These are phyloP conservation scores for Kodamaea leandrae DNA, from an alignment of 805 yeast genomes.

Conservation along the genomic window DNA sequence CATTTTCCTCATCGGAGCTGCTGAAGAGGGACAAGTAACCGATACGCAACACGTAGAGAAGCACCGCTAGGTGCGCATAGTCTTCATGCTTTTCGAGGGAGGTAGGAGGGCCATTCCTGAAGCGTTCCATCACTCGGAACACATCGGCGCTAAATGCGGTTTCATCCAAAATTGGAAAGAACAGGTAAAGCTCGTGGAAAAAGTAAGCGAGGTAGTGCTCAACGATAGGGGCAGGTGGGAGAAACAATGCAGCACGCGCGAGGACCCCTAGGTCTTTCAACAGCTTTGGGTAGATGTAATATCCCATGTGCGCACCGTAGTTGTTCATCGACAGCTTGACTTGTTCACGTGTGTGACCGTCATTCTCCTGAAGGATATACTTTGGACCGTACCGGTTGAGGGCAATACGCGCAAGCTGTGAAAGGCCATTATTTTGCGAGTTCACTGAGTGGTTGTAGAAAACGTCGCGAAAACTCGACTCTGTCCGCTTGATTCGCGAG, in stretches of 20 bases:
- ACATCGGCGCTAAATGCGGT: conserved; percentile 17
- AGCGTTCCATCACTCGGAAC: conserved; percentile 16
- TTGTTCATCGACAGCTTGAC: conserved; percentile 7
- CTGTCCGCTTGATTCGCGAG: conserved; percentile 10
- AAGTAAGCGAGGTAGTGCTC: conserved; percentile 16
- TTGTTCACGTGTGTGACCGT: conserved; percentile 16
- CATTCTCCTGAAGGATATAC: conserved; percentile 9
- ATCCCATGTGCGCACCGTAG: not conserved
- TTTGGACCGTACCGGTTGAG: conserved; percentile 8
- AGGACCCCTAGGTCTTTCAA: conserved; percentile 10
- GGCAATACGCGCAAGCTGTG: conserved; percentile 4
- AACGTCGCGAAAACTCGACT: conserved; percentile 1
- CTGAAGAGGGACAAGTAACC: conserved; percentile 17
- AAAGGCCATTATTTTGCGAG: not conserved
- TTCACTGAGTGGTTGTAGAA: conserved; percentile 7
- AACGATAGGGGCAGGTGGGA: conserved; percentile 13
- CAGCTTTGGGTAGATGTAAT: conserved; percentile 8
- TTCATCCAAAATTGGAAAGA: conserved; percentile 29
- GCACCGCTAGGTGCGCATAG: conserved; percentile 13
- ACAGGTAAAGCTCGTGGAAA: conserved; percentile 23
- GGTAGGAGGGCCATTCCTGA: not conserved
- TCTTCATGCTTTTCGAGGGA: conserved; percentile 10
- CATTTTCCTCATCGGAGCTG: conserved; percentile 13
- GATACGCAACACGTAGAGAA: conserved; percentile 18
- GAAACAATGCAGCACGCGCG: conserved; percentile 10